Conservation (phyloP, 148 eudicot species). For the Silene conica region DNA sequence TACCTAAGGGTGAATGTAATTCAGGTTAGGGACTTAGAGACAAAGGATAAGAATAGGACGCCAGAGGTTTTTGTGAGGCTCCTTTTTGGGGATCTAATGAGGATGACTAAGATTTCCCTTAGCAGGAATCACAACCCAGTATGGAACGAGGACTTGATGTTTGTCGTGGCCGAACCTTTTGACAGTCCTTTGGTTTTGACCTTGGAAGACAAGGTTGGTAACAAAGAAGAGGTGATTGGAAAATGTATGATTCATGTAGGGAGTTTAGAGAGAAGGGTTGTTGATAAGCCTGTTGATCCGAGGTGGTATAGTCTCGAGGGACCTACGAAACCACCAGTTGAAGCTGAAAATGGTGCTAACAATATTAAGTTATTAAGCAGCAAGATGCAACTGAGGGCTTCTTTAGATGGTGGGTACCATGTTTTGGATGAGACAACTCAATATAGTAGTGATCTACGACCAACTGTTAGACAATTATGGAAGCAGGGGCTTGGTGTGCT, state of each 20-base stretch:
- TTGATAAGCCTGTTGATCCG: conserved; percentile 28
- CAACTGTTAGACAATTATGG: conserved; percentile 40
- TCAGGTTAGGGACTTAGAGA: conserved; percentile 32
- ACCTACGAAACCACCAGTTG: not conserved
- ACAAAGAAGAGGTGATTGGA: conserved; percentile 35
- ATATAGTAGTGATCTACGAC: conserved; percentile 34
- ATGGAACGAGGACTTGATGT: conserved; percentile 44
- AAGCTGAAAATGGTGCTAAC: not conserved
- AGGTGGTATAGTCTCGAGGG: conserved; percentile 33
- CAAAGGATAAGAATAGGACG: conserved; percentile 20
- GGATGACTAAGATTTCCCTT: conserved; percentile 21
- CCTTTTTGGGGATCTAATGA: conserved; percentile 13
- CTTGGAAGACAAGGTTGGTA: conserved; percentile 29
- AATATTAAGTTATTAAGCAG: conserved; percentile 6
- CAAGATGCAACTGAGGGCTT: conserved; percentile 36
- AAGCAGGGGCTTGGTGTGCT: conserved; percentile 32
- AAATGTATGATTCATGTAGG: conserved; percentile 29
- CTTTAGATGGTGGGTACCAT: conserved; percentile 42
- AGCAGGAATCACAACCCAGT: conserved; percentile 22
- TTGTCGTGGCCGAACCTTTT: conserved; percentile 38
- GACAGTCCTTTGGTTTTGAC: conserved; percentile 30
- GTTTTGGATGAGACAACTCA: conserved; percentile 37
- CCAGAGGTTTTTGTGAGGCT: conserved; percentile 33
- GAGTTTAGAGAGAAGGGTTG: conserved; percentile 22
- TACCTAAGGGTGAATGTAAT: conserved; percentile 39